Base-by-base conservation (phyloP, 345 rosid species). In the Heritiera littoralis region DNA sequence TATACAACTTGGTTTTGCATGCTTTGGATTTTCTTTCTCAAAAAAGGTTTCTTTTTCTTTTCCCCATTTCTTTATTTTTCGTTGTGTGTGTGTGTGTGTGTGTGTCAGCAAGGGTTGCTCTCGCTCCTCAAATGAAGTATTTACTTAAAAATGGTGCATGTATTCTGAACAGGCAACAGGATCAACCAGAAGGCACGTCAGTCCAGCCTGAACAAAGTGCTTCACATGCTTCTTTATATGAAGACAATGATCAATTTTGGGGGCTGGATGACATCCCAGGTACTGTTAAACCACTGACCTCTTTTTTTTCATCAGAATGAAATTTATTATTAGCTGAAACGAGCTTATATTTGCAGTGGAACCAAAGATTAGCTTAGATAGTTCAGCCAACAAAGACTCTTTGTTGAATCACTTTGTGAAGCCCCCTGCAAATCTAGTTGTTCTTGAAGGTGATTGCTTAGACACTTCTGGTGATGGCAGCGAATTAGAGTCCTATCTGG, bases 401-500 rank as follows among this genome's bases (percentile, higher is more conserved):
- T 79, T 82, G 66, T 81, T 87, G 52, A 84, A 88, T 85, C 86
- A 87, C 78, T 90, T 91, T 80, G 92, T 92, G 76, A 96, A 90
- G 86, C 94, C 98, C 71, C 99, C 99, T 3, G 93, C 97, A 77
- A 94, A 94, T 86, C 87, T 96, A 80, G 91, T 94, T 75, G 99
- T 96, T 72, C 89, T 94, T 77, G 97, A 96, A 90, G 97, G 97
- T 52, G 99, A 92, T 77, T 94, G 97, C 86, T 85, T 92, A 66
- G 97, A 94, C 83, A 79, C 88, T 84, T 68, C 85, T 76, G 94
- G 94, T 69, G 93, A 91, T 74, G 92, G 86, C 55, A 92, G 93
- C 48, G 98, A 94, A 81, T 68, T 96, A 81, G 99, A 94, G 82
- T 92, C 97, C 12, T 96, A 92, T 86, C 95, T 96, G 98, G 99